Evolutionary conservation across 2,329 filamentous ascomycete genomes (phyloP).

Genomic region (Metarhizium guizhouense): DNA sequence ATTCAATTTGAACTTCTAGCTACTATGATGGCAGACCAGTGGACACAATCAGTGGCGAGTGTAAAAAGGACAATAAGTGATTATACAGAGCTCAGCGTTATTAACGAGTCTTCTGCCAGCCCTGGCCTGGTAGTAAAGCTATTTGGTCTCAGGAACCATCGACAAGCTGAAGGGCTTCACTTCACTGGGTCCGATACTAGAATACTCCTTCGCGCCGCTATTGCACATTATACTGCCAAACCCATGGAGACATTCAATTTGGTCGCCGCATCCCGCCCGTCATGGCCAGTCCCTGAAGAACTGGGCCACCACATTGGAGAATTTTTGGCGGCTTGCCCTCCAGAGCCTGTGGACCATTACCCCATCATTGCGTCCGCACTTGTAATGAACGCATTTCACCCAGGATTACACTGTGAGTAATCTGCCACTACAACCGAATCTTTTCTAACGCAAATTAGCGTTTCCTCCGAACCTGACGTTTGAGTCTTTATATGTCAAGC

Average conservation of each 20-base stretch:
- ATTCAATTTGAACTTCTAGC: not conserved
- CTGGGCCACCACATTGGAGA: not conserved
- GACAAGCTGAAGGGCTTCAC: not conserved
- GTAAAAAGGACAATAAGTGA: not conserved
- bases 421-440: not conserved
- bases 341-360: not conserved
- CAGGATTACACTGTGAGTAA: not conserved
- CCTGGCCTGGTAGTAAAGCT: not conserved
- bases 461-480: not conserved
- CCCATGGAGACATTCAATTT: not conserved
- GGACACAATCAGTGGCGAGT: not conserved
- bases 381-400: not conserved
- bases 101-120: not conserved
- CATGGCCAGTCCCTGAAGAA: not conserved
- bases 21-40: not conserved
- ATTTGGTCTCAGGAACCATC: not conserved
- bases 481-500: not conserved
- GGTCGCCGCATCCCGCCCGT: not conserved
- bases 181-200: not conserved
- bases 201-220: not conserved
- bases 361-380: not conserved
- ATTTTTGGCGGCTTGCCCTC: not conserved
- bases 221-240: not conserved
- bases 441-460: not conserved
- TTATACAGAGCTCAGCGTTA: not conserved